Evolutionary conservation across 345 rosid genomes (phyloP).

Genomic region (Angophora floribunda): DNA sequence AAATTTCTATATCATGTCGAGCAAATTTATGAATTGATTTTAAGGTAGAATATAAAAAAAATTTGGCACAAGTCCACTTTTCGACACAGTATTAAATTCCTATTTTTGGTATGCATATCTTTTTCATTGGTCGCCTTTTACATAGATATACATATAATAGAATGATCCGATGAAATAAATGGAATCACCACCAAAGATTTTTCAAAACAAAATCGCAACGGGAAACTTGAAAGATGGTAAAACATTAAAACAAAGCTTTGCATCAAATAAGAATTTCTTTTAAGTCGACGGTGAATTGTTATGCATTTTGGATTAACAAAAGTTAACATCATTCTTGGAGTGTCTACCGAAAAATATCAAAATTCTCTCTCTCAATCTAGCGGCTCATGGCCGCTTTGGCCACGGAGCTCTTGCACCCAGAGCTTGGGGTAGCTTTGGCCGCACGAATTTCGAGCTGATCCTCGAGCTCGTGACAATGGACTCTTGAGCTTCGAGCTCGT

Average conservation of each 20-base stretch:
- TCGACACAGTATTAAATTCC: no score
- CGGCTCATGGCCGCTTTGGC: no score
- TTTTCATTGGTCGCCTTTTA: neutral
- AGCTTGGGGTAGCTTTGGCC: no score
- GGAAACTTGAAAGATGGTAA: neutral
- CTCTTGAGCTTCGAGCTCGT: no score
- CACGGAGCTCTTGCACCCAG: no score
- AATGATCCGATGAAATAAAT: neutral
- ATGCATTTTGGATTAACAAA: neutral
- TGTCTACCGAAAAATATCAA: neutral
- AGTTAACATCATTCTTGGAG: neutral
- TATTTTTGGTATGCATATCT: neutral
- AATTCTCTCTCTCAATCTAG: no score
- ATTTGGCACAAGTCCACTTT: neutral
- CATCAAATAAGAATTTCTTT: neutral
- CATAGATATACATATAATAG: no score
- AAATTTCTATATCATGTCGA: neutral
- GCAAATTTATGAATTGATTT: neutral
- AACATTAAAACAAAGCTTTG: neutral
- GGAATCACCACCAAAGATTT: rapidly evolving
- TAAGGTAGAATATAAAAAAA: neutral
- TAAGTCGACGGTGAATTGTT: rapidly evolving
- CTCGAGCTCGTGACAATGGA: no score
- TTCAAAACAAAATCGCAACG: neutral
- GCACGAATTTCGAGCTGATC: no score